Percentiles rank a stretch among this genome's conserved stretches.
phyloP scores from a whole-genome alignment of 352 stramenopile species.

The Blastocystis hominis region DNA sequence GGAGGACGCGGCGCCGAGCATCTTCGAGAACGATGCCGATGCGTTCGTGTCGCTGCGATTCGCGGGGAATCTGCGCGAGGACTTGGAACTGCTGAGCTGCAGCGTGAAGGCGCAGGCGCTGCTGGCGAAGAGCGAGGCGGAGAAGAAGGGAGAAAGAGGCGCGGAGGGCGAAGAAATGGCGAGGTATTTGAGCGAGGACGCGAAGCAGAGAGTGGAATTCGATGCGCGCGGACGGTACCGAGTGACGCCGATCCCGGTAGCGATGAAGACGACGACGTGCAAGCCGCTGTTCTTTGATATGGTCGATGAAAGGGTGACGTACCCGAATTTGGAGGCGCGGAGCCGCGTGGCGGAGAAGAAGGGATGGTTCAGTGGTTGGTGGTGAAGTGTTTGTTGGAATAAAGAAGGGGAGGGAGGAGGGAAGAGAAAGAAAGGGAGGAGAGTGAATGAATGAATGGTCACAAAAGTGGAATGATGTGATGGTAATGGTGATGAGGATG shows the following conservation, averaged over 20 bases:
- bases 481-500: too few relatives aligned
- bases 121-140: background rate
- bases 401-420: too few relatives aligned
- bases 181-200: background rate
- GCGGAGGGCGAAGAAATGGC: too few relatives aligned
- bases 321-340: background rate
- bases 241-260: background rate
- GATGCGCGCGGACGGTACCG: background rate
- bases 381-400: background rate
- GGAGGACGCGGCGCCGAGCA: too few relatives aligned
- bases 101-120: background rate
- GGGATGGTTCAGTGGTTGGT: background rate
- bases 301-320: constrained; percentile 21
- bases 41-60: background rate
- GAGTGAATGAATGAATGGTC: too few relatives aligned
- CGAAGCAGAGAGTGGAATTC: background rate
- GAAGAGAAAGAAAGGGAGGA: too few relatives aligned
- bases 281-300: constrained; percentile 53
- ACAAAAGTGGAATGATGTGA: too few relatives aligned
- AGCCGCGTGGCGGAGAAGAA: constrained; percentile 1
- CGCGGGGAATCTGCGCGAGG: background rate
- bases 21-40: background rate
- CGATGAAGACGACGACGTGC: constrained; percentile 5
- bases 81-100: background rate
- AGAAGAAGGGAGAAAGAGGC: background rate